Evolutionary conservation across 345 rosid genomes (phyloP).

Genomic region (Atalantia buxifolia): DNA sequence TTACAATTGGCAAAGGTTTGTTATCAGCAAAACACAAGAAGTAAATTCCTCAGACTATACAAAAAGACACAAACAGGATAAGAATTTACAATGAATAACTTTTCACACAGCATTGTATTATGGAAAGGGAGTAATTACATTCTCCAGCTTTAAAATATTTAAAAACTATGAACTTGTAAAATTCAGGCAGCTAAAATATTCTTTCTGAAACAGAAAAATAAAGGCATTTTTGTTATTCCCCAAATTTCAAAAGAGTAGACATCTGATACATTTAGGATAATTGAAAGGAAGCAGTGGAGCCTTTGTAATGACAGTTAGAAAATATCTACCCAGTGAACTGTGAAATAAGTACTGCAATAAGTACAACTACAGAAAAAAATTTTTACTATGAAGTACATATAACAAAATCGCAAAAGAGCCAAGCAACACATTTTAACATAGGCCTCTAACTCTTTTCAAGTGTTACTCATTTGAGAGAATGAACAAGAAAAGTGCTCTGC

Average conservation of each 20-base stretch:
- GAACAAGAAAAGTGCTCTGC: not conserved
- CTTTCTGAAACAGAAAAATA: not conserved
- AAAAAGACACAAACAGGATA: not conserved
- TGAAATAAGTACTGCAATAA: not conserved
- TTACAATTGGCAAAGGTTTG: not conserved
- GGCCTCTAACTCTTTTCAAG: not conserved
- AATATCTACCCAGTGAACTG: not conserved
- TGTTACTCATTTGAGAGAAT: not conserved
- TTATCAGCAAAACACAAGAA: slow-evolving; percentile 12
- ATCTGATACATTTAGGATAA: not conserved
- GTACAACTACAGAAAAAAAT: not conserved
- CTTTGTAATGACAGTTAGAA: not conserved
- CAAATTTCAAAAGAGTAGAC: not conserved
- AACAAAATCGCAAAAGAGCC: not conserved
- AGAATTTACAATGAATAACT: not conserved
- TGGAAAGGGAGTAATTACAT: not conserved
- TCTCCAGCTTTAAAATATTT: not conserved
- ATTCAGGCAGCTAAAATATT: not conserved
- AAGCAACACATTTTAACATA: not conserved
- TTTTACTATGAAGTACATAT: not conserved
- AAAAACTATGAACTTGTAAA: not conserved
- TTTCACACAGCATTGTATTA: not conserved
- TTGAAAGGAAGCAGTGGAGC: not conserved
- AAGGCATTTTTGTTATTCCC: not conserved
- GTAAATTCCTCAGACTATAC: not conserved